Conservation (phyloP, 1,284 basidiomycete genomes). For the Cutaneotrichosporon curvatum region DNA sequence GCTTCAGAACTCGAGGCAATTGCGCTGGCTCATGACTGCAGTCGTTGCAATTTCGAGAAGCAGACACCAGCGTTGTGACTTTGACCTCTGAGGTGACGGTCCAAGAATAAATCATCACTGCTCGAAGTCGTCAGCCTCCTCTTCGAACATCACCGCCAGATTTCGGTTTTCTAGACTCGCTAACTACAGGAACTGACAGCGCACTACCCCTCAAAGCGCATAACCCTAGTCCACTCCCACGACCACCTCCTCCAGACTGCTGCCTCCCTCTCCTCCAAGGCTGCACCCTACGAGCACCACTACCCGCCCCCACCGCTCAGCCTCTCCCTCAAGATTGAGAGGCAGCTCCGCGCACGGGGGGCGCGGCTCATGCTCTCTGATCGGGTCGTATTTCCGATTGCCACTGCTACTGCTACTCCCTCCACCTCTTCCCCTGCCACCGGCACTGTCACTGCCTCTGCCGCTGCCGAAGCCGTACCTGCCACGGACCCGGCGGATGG, state of each 20-base stretch:
- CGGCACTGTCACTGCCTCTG: neutral
- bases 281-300: neutral
- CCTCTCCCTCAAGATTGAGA: conserved; percentile 6
- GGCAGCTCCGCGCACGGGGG: conserved; percentile 31
- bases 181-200: conserved; percentile 24
- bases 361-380: conserved; percentile 40
- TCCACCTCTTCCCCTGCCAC: neutral
- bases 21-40: no score
- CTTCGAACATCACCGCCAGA: no score
- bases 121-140: no score
- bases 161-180: neutral
- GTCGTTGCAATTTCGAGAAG: no score
- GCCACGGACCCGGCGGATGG: neutral
- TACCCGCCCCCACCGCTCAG: neutral
- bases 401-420: conserved; percentile 17
- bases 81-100: no score
- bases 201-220: conserved; percentile 22
- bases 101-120: no score
- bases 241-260: conserved; percentile 25
- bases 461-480: neutral
- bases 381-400: conserved; percentile 24
- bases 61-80: no score
- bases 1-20: no score
- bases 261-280: neutral
- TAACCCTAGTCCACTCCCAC: conserved; percentile 28